Evolutionary conservation across 2,329 filamentous ascomycete species (phyloP).

Genomic region (Neoscytalidium dimidiatum): DNA sequence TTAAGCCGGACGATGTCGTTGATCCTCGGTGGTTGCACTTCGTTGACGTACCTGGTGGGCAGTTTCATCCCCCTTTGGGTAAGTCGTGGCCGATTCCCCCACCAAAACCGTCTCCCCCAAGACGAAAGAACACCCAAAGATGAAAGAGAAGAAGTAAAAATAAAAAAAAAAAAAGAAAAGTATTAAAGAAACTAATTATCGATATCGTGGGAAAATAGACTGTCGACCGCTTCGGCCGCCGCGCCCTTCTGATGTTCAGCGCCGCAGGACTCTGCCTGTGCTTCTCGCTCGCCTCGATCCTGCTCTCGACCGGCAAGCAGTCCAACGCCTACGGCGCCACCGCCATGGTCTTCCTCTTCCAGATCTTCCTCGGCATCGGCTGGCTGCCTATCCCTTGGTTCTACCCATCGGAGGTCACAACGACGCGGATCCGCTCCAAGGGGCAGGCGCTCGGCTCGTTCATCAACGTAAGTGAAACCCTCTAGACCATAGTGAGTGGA

Average conservation of each 20-base stretch:
- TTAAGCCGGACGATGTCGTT: slow-evolving; percentile 52
- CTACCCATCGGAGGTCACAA: slow-evolving; percentile 45
- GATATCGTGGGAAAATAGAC: slow-evolving; percentile 26
- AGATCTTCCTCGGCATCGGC: slow-evolving; percentile 46
- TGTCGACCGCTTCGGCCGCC: slow-evolving; percentile 46
- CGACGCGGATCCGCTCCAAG: slow-evolving; percentile 42
- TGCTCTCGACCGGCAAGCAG: slow-evolving; percentile 37
- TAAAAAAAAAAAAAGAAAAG: background rate
- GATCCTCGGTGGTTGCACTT: slow-evolving; percentile 52
- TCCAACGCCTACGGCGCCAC: slow-evolving; percentile 44
- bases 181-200: no score
- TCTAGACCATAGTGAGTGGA: no score
- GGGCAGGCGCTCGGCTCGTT: slow-evolving; percentile 43
- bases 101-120: background rate
- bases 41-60: slow-evolving; percentile 43
- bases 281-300: slow-evolving; percentile 41
- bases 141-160: background rate
- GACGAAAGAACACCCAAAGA: background rate
- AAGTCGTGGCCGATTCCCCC: no score
- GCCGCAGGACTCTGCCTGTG: slow-evolving; percentile 47
- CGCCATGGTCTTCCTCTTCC: slow-evolving; percentile 50
- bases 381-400: slow-evolving; percentile 49
- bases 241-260: slow-evolving; percentile 43
- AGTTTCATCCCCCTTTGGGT: slow-evolving; percentile 41
- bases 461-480: slow-evolving; percentile 12